Evolutionary conservation across 2,329 filamentous ascomycete genomes (phyloP).

Genomic region (Penicillium sp.): DNA sequence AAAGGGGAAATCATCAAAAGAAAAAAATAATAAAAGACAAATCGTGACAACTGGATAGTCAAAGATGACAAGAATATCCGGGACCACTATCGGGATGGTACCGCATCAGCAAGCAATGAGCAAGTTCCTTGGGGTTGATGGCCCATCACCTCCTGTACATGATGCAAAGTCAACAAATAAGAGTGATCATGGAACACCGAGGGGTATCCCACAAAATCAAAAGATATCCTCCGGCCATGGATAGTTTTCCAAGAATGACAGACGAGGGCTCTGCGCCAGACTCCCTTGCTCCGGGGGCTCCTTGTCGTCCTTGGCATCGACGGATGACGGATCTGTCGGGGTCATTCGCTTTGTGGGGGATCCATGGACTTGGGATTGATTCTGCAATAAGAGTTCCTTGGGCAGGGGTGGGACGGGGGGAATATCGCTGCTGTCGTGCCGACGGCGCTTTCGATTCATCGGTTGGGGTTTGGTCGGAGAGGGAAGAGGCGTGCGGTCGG

Average conservation of each 20-base stretch:
- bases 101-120: too few species aligned
- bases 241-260: slow-evolving; percentile 25
- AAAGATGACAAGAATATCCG: too few species aligned
- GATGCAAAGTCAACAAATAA: too few species aligned
- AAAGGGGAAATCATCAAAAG: too few species aligned
- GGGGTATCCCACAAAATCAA: slow-evolving; percentile 15
- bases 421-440: slow-evolving; percentile 26
- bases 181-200: too few species aligned
- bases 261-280: slow-evolving; percentile 2
- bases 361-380: slow-evolving; percentile 24
- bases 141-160: not conserved
- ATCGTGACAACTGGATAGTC: too few species aligned
- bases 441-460: slow-evolving; percentile 6
- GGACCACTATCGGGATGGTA: too few species aligned
- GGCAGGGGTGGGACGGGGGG: slow-evolving; percentile 39
- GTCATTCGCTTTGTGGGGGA: slow-evolving; percentile 19
- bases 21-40: too few species aligned
- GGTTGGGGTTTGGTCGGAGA: slow-evolving; percentile 16
- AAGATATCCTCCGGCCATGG: slow-evolving; percentile 43
- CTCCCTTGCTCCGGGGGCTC: slow-evolving; percentile 5
- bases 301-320: not conserved
- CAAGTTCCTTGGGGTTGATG: too few species aligned
- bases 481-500: slow-evolving; percentile 14
- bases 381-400: slow-evolving; percentile 23
- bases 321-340: not conserved